Conservation (phyloP, 768 basidiomycete species). For the Termitomyces sp. region DNA sequence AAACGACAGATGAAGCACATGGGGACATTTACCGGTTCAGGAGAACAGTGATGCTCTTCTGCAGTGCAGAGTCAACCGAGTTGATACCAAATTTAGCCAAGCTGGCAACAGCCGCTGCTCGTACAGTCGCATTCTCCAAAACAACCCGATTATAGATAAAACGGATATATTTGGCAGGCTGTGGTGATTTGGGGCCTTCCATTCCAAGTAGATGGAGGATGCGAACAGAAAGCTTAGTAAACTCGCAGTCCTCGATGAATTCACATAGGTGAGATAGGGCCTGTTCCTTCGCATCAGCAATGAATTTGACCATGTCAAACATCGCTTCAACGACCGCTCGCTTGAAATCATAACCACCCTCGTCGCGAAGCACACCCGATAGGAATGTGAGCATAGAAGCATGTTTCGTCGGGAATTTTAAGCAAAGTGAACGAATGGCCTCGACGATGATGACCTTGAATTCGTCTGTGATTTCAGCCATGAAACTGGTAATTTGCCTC, state of each 20-base stretch:
- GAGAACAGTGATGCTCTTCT: slow-evolving; percentile 83
- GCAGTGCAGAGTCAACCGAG: slow-evolving; percentile 68
- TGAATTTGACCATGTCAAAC: slow-evolving; percentile 99
- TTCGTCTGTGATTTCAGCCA: slow-evolving; percentile 99
- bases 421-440: slow-evolving; percentile 94
- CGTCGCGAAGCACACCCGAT: slow-evolving; percentile 93
- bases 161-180: slow-evolving; percentile 97
- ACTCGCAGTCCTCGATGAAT: slow-evolving; percentile 99
- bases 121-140: slow-evolving; percentile 94
- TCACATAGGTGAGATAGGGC: slow-evolving; percentile 98
- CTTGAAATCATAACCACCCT: slow-evolving; percentile 99
- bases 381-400: slow-evolving; percentile 96
- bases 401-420: slow-evolving; percentile 98
- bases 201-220: slow-evolving; percentile 92
- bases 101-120: slow-evolving; percentile 92
- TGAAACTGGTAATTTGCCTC: slow-evolving; percentile 98
- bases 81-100: slow-evolving; percentile 97
- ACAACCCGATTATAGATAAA: slow-evolving; percentile 99
- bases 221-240: slow-evolving; percentile 96
- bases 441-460: slow-evolving; percentile 99
- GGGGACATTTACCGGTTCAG: slow-evolving; percentile 58
- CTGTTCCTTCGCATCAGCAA: slow-evolving; percentile 92
- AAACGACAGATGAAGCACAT: not conserved
- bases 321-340: slow-evolving; percentile 98
- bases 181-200: slow-evolving; percentile 93